Percentiles rank a stretch among this genome's conserved stretches.
Conservation (phyloP, 805 yeast species). For the Metschnikowia rubicola region DNA sequence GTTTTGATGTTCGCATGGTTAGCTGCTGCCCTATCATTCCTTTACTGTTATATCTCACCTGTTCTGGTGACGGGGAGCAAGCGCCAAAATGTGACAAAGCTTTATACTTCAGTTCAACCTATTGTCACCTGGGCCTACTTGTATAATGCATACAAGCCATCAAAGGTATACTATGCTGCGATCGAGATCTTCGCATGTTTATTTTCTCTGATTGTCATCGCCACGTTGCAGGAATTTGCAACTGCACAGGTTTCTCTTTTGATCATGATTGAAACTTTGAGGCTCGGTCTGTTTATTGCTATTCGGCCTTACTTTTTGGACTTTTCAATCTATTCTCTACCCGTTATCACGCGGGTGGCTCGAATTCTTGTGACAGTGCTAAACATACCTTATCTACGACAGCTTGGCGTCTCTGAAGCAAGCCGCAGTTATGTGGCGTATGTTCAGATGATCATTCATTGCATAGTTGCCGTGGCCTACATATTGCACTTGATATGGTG, state of each 20-base stretch:
- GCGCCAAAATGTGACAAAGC: conserved; percentile 22
- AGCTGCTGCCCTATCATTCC: conserved; percentile 9
- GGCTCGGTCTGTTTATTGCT: conserved; percentile 20
- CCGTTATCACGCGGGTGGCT: conserved; percentile 36
- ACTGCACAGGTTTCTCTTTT: conserved; percentile 41
- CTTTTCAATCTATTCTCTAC: conserved; percentile 26
- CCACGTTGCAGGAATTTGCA: conserved; percentile 43
- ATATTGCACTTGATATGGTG: conserved; percentile 28
- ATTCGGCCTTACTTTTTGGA: conserved; percentile 29
- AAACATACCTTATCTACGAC: conserved; percentile 41
- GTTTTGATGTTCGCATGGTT: conserved; percentile 23
- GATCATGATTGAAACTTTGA: conserved; percentile 32
- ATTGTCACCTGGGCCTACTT: conserved; percentile 46
- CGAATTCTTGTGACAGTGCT: conserved; percentile 38
- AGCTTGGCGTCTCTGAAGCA: conserved; percentile 34
- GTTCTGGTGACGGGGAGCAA: conserved; percentile 17
- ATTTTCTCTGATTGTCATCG: conserved; percentile 37
- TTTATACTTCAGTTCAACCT: conserved; percentile 47
- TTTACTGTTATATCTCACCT: conserved; percentile 12
- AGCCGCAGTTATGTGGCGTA: conserved; percentile 42
- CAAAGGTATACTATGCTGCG: conserved; percentile 34
- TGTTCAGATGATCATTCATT: conserved; percentile 41
- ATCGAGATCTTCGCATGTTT: conserved; percentile 34
- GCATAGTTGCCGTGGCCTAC: conserved; percentile 31
- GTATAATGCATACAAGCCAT: conserved; percentile 44